Conservation (phyloP, 345 rosid species). For the Linum trigynum region DNA sequence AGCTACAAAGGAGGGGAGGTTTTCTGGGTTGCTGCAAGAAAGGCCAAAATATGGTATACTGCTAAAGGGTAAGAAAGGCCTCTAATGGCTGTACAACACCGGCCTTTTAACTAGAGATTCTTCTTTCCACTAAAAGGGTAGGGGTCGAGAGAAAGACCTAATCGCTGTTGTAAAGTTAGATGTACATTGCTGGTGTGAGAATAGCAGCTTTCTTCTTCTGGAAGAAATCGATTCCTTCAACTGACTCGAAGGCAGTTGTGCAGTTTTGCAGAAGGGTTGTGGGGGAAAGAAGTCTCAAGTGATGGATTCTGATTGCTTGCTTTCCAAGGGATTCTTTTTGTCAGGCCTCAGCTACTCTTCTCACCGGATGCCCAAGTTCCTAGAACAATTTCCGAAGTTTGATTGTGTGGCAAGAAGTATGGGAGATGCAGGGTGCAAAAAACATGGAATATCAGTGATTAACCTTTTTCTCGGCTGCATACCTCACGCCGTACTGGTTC, state of each 20-base stretch:
- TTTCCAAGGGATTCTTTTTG: not conserved
- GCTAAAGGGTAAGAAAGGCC: conserved; percentile 2
- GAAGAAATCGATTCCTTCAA: not conserved
- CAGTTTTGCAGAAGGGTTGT: not conserved
- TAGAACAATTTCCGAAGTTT: conserved; percentile 19
- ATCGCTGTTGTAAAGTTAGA: not conserved
- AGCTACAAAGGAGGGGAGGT: too few species aligned
- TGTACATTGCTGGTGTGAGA: not conserved
- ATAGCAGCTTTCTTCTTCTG: not conserved
- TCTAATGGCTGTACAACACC: conserved; percentile 27
- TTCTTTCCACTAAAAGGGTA: not conserved
- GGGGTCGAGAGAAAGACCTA: not conserved
- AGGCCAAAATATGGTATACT: not conserved
- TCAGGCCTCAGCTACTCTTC: conserved; percentile 11
- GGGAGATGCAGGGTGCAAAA: not conserved
- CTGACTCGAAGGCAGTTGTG: not conserved
- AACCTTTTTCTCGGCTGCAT: conserved; percentile 6
- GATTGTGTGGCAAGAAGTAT: not conserved
- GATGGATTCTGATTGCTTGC: not conserved
- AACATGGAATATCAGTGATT: not conserved
- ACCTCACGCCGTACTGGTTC: conserved; percentile 38
- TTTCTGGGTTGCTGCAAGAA: not conserved
- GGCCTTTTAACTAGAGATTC: conserved; percentile 12
- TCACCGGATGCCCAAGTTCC: conserved; percentile 57
- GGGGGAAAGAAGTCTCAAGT: too few species aligned